Base-by-base conservation (phyloP, 73 alveolate genomes). In the Paramecium tetraurelia region DNA sequence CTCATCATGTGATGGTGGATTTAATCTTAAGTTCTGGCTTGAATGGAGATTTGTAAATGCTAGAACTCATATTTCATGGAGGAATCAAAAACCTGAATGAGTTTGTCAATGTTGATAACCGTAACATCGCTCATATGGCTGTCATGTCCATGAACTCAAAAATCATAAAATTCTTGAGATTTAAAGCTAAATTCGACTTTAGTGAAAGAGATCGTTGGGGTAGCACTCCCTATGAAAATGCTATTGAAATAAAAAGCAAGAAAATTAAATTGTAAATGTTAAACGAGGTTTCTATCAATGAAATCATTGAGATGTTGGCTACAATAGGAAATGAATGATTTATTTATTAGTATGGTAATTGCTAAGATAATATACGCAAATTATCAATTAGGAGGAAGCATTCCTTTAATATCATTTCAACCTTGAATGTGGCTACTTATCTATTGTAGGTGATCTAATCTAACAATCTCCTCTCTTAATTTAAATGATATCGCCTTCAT, bases 141-240 rank as follows among this genome's bases (percentile, higher is more conserved):
- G 94, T 83, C 2, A 27, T 83, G 31, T 41, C 53, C 14, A 72
- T 72, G 24, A 35, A 71, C 20, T 40, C 57, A 46, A 83, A 89
- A 31, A 70, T 89, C 2, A 40, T 89, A 0, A 89, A 71, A 71
- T 89, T 89, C 90, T 53, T 89, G 16, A 89, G 77, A 43, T 44
- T 41, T 12, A 29, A 63, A 41, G 94, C 94, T 50, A 33, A 83
- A 24, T 89, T 89, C 75, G 92, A 89, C 33, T 89, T 89, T 71
- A 59, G 89, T n/a, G 80, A 68, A 68, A 89, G 94, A 46, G 94
- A 89, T 71, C 71, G 86, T 46, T 89, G 94, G 94, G 77, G 75
- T 48, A 40, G 63, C 18, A 70, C 89, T 20, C 94, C 94, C 1
- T 71, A 58, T 21, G 94, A 89, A 58, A 85, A 89, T 24, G 92